Evolutionary conservation across 176 grass and related monocot genomes (phyloP), one percentile per base, ranked within the genome.

Genomic region (Aegilops bicornis): DNA sequence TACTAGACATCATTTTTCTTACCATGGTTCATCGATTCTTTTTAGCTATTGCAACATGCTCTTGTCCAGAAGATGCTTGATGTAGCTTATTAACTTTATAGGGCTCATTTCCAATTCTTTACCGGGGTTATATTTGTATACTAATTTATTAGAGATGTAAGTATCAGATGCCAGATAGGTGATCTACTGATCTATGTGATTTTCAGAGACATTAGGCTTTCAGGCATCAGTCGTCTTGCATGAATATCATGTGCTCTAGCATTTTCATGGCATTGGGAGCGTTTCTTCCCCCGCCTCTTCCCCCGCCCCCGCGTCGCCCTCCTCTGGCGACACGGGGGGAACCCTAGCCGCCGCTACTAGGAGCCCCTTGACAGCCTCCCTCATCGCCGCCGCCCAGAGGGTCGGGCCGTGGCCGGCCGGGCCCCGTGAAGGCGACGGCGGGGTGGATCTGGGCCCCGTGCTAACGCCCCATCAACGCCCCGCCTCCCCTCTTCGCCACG

Each of bases 11-110:
- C 79, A 80, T 83, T 73, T 84, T 84, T 79, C 43, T 81, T 29
- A 63, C 64, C 64, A 60, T 91, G 71, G 61, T 73, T 83, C 37
- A 62, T 80, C 81, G 6, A 86, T 86, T 86, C 80, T 91, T 91
- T 94, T 63, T 86, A 84, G 69, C 66, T 88, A 7, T 52, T 88
- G 66, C 64, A 72, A 78, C 7, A 74, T 91, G 24, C 8, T 68
- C 33, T 40, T 87, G 66, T 87, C 83, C 35, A 23, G 80, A 84
- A 83, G 48, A 20, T n/a, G 25, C 58, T 80, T 27, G 5, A 50
- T 76, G 22, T 68, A 84, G 80, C 60, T 79, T 35, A 35, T 35
- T 84, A 80, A 47, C 22, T 52, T 27, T 43, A 14, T 84, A 81
- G 76, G 61, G 24, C 2, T 64, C 8, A 63, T 88, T 88, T 61